Evolutionary conservation across 139 green algal species (phyloP).

Genomic region (Haematococcus lacustris): DNA sequence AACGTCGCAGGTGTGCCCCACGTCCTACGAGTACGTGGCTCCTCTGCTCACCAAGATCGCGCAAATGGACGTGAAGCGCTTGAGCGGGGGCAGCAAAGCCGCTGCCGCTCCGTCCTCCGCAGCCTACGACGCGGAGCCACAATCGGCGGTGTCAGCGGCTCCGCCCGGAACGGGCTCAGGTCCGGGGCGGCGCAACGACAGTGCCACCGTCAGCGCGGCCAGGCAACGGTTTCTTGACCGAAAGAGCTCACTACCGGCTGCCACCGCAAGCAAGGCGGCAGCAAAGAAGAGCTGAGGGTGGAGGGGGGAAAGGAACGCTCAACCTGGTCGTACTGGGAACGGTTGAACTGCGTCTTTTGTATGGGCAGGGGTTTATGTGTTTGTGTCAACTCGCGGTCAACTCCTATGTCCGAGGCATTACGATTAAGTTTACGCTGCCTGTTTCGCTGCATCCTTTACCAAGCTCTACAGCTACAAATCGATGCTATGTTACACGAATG

Average conservation of each 20-base stretch:
- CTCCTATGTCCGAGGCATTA: too few relatives aligned
- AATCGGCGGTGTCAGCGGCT: neutral
- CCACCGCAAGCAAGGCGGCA: neutral
- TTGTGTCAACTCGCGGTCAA: too few relatives aligned
- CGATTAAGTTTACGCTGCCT: too few relatives aligned
- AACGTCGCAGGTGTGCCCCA: slow-evolving; percentile 66
- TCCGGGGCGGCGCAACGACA: slow-evolving; percentile 33
- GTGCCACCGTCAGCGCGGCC: slow-evolving; percentile 56
- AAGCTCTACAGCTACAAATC: too few relatives aligned
- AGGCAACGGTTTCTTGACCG: slow-evolving; percentile 54
- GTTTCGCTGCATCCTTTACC: too few relatives aligned
- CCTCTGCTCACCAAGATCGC: slow-evolving; percentile 15
- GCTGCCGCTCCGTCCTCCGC: neutral
- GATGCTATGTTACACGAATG: too few relatives aligned
- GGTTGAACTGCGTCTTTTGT: too few relatives aligned
- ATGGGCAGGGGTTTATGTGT: too few relatives aligned
- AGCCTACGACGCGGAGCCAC: neutral
- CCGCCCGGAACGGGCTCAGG: neutral
- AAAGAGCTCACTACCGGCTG: slow-evolving; percentile 27
- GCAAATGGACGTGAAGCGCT: slow-evolving; percentile 7
- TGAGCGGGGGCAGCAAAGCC: slow-evolving; percentile 1
- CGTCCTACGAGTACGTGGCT: slow-evolving; percentile 63
- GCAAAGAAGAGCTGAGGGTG: neutral
- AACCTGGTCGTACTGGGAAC: too few relatives aligned
- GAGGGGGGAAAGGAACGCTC: neutral